phyloP scores from a whole-genome alignment of 2,329 filamentous ascomycete genomes.

The Cercospora nicotianae region DNA sequence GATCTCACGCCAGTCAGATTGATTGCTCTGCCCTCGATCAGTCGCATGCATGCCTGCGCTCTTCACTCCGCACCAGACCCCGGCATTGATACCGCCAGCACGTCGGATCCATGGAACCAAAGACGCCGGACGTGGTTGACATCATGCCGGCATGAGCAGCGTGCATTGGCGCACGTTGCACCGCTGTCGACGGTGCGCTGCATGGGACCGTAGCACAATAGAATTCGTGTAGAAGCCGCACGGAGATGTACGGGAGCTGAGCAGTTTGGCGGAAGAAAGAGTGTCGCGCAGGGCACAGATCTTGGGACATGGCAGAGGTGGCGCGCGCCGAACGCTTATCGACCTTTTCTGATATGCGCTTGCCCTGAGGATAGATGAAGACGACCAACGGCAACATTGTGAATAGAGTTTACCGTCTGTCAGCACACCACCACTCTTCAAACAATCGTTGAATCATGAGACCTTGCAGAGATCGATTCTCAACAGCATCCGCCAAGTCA shows the following conservation, averaged over 20 bases:
- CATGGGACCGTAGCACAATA: neutral
- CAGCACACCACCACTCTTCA: neutral
- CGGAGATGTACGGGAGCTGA: neutral
- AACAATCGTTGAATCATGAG: neutral
- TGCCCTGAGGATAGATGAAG: neutral
- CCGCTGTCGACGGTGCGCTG: neutral
- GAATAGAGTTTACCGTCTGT: neutral
- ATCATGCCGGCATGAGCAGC: slow-evolving; percentile 3
- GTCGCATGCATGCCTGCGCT: neutral
- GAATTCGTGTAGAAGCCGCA: slow-evolving; percentile 1
- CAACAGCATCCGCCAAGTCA: neutral
- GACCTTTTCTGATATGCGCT: neutral
- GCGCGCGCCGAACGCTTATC: neutral
- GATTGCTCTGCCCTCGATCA: neutral
- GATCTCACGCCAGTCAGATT: neutral
- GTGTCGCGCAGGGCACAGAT: neutral
- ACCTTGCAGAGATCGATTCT: neutral
- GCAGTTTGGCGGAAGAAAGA: neutral
- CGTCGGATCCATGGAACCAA: neutral
- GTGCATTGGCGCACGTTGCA: neutral
- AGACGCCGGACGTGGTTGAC: neutral
- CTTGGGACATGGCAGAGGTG: neutral
- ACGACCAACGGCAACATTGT: neutral
- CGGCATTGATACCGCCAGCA: neutral
- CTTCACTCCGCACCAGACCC: neutral